Percentiles rank a stretch among this genome's conserved stretches.
Conservation (phyloP, 163 green algal species). For the Scenedesmus sp. region DNA sequence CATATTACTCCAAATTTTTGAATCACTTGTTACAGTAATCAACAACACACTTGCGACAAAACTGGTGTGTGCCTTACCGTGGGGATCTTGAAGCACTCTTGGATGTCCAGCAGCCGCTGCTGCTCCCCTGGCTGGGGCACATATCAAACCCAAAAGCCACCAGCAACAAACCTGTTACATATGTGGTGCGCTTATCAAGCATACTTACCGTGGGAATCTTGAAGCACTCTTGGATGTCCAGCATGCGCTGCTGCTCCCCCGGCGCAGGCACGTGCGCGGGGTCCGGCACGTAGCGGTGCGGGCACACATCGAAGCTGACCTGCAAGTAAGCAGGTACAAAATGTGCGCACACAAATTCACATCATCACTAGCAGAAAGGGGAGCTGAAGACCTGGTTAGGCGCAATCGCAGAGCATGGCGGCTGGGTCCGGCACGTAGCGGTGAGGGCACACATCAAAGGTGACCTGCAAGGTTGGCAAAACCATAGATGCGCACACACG, state of each 20-base stretch:
- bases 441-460: constrained; percentile 41
- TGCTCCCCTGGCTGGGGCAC: background rate
- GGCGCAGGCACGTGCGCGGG: background rate
- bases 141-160: too few relatives aligned
- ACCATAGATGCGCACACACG: too few relatives aligned
- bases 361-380: background rate
- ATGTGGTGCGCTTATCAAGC: too few relatives aligned
- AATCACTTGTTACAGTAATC: too few relatives aligned
- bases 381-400: background rate
- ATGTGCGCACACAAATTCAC: background rate
- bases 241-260: constrained; percentile 12
- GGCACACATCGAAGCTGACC: constrained; percentile 50
- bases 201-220: constrained; percentile 59
- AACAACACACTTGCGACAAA: too few relatives aligned
- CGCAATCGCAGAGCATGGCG: background rate
- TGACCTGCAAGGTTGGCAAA: constrained; percentile 48
- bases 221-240: constrained; percentile 52
- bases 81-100: constrained; percentile 37
- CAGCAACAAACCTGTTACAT: too few relatives aligned
- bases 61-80: constrained; percentile 33
- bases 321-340: background rate
- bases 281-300: constrained; percentile 29
- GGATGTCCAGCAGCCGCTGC: background rate
- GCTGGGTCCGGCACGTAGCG: constrained; percentile 14
- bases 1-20: too few relatives aligned